Evolutionary conservation across 345 rosid species (phyloP).

Genomic region (Boechera retrofracta): DNA sequence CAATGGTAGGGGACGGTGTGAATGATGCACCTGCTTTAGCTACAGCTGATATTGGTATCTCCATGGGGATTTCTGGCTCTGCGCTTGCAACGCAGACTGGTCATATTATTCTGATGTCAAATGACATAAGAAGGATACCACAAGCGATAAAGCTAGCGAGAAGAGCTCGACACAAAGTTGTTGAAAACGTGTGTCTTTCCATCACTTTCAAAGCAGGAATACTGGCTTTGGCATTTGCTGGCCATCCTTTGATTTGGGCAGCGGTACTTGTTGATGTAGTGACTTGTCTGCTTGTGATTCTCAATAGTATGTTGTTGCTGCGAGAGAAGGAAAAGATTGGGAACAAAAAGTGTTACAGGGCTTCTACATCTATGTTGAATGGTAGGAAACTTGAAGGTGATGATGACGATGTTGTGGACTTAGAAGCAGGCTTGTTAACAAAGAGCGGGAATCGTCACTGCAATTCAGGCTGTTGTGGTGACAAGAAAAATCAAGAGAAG

Average conservation of each 20-base stretch:
- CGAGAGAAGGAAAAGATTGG: slow-evolving; percentile 36
- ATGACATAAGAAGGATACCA: slow-evolving; percentile 79
- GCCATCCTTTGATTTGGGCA: slow-evolving; percentile 91
- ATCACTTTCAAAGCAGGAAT: slow-evolving; percentile 67
- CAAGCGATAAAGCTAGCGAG: slow-evolving; percentile 66
- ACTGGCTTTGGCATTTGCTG: slow-evolving; percentile 69
- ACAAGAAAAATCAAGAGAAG: slow-evolving; percentile 39
- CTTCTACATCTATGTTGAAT: slow-evolving; percentile 27
- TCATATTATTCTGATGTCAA: slow-evolving; percentile 83
- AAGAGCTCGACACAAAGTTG: slow-evolving; percentile 64
- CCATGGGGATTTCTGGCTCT: slow-evolving; percentile 95
- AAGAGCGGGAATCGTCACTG: slow-evolving; percentile 34
- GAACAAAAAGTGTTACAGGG: slow-evolving; percentile 41
- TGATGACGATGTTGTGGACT: slow-evolving; percentile 27
- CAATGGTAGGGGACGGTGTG: slow-evolving; percentile 90
- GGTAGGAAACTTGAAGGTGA: slow-evolving; percentile 35
- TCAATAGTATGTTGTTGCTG: slow-evolving; percentile 81
- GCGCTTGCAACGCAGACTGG: slow-evolving; percentile 92
- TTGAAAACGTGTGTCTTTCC: slow-evolving; percentile 65
- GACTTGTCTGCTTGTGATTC: slow-evolving; percentile 84
- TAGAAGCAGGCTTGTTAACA: slow-evolving; percentile 46
- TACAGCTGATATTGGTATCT: slow-evolving; percentile 86
- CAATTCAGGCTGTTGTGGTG: slow-evolving; percentile 42
- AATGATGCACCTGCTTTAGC: slow-evolving; percentile 98
- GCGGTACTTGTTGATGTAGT: slow-evolving; percentile 91